phyloP scores from a whole-genome alignment of 306 rosid species.

The Sicyos baderoa region DNA sequence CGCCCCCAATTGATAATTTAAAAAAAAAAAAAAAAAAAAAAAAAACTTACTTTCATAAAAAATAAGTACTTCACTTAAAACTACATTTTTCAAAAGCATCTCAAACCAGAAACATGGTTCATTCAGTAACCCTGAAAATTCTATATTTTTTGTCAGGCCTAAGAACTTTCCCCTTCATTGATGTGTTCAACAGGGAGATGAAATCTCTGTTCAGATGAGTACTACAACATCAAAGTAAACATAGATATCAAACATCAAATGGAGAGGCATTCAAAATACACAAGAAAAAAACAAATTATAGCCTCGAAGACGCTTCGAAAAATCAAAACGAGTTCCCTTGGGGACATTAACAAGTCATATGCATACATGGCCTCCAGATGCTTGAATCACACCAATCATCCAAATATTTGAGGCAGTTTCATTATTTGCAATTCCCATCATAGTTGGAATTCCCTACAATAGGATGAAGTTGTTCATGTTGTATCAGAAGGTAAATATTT shows the following conservation, averaged over 20 bases:
- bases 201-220: conserved; percentile 3
- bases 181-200: conserved; percentile 4
- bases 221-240: background rate
- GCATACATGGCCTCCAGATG: conserved; percentile 11
- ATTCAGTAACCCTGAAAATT: no score
- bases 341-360: background rate
- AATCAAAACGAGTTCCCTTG: background rate
- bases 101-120: background rate
- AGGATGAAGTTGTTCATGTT: background rate
- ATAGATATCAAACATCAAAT: conserved; percentile 12
- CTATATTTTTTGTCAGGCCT: no score
- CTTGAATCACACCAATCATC: background rate
- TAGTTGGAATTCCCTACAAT: conserved; percentile 16
- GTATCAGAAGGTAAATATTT: background rate
- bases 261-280: conserved; percentile 9
- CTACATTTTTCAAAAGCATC: background rate
- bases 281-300: background rate
- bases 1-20: no score
- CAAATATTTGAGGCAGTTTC: conserved; percentile 4
- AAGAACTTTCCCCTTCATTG: conserved; percentile 13
- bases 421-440: conserved; percentile 12
- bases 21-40: no score
- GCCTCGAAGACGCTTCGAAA: background rate
- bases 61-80: background rate
- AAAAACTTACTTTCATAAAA: no score